Conservation (phyloP, 1,284 basidiomycete genomes). For the Cystobasidium pallidum region DNA sequence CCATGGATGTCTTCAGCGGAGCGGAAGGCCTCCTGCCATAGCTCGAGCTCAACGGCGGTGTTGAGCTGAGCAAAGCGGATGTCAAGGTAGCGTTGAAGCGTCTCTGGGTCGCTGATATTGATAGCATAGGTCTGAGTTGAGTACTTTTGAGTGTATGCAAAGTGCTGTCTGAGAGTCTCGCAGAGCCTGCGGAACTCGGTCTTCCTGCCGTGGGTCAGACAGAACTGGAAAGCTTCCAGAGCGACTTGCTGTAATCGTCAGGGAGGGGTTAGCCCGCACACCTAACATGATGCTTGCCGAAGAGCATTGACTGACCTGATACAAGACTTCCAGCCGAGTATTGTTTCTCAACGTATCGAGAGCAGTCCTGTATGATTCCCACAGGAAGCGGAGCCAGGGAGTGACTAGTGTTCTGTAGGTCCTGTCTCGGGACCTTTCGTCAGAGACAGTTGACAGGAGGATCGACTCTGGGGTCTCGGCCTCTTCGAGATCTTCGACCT, state of each 20-base stretch:
- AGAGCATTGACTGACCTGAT: slow-evolving; percentile 73
- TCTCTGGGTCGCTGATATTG: slow-evolving; percentile 95
- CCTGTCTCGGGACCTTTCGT: slow-evolving; percentile 90
- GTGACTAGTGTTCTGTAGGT: slow-evolving; percentile 95
- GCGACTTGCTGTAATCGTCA: slow-evolving; percentile 77
- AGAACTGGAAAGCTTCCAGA: slow-evolving; percentile 96
- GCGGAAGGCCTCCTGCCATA: slow-evolving; percentile 99
- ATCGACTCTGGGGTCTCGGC: slow-evolving; percentile 92
- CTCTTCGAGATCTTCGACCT: slow-evolving; percentile 59
- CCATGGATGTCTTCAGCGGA: slow-evolving; percentile 98
- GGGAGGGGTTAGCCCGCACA: no score
- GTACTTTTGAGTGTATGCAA: slow-evolving; percentile 94
- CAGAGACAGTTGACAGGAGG: slow-evolving; percentile 81
- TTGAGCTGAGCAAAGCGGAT: slow-evolving; percentile 97
- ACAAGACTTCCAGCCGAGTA: slow-evolving; percentile 87
- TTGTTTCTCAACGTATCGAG: slow-evolving; percentile 98
- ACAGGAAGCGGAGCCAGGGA: slow-evolving; percentile 96
- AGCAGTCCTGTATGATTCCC: slow-evolving; percentile 97
- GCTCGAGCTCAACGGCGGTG: slow-evolving; percentile 95
- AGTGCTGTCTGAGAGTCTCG: slow-evolving; percentile 93
- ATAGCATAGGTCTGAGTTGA: slow-evolving; percentile 94
- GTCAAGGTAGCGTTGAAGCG: slow-evolving; percentile 94
- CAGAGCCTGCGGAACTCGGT: slow-evolving; percentile 97
- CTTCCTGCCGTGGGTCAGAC: slow-evolving; percentile 89
- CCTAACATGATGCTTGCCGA: no score